phyloP scores from a whole-genome alignment of 2,329 filamentous ascomycete species.

The Botryotinia calthae region DNA sequence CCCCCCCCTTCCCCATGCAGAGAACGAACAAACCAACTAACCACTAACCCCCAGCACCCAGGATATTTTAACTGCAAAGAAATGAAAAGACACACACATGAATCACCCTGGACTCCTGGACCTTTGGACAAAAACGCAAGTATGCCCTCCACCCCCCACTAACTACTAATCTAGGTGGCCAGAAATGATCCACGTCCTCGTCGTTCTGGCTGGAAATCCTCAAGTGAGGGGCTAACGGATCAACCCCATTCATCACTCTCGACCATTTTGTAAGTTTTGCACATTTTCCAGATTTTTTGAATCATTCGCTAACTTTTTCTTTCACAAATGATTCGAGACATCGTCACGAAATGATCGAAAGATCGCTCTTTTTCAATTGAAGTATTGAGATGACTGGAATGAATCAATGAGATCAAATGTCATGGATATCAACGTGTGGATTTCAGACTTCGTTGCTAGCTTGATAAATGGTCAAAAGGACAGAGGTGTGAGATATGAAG shows the following conservation, averaged over 20 bases:
- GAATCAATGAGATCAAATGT: neutral
- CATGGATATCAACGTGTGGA: neutral
- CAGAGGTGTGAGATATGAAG: neutral
- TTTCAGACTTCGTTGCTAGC: neutral
- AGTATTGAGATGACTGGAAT: neutral
- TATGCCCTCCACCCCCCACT: neutral
- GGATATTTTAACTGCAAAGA: neutral
- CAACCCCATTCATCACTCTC: neutral
- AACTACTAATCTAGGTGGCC: neutral
- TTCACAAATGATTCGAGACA: neutral
- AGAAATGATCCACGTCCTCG: slow-evolving; percentile 13
- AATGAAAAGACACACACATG: neutral
- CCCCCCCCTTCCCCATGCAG: neutral
- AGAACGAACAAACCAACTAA: neutral
- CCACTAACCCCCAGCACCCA: neutral
- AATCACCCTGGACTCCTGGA: neutral
- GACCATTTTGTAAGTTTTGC: neutral
- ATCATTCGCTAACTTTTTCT: neutral
- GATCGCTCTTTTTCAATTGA: neutral
- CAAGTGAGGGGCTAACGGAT: slow-evolving; percentile 14
- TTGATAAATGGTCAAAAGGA: neutral
- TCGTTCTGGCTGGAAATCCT: slow-evolving; percentile 15
- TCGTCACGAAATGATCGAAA: neutral
- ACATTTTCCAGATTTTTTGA: neutral
- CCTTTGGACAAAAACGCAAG: neutral